These are phyloP conservation scores for Polyrhizophydium stewartii DNA, from an alignment of 371 early-diverging fungal species.

Conservation along the genomic window DNA sequence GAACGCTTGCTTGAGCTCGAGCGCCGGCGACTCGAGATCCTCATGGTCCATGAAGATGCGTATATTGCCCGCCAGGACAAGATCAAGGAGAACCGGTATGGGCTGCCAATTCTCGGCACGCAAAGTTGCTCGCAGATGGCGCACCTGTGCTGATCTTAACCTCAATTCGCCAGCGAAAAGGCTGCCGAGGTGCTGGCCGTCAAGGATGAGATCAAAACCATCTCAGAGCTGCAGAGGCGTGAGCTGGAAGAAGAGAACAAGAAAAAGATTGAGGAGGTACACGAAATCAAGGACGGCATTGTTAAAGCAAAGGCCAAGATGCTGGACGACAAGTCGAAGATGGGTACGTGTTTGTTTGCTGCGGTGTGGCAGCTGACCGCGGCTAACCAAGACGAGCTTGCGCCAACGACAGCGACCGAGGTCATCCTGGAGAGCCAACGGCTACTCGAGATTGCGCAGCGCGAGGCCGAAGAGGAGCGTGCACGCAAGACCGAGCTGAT, in stretches of 20 bases:
- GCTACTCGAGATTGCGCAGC: conserved; percentile 25
- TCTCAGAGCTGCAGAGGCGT: conserved; percentile 10
- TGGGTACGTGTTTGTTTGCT: conserved; percentile 22
- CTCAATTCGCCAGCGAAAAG: conserved; percentile 7
- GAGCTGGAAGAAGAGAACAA: conserved; percentile 29
- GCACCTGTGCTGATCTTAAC: neutral
- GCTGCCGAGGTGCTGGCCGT: conserved; percentile 9
- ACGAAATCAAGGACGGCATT: conserved; percentile 32
- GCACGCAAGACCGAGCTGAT: conserved; percentile 38
- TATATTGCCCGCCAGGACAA: conserved; percentile 31
- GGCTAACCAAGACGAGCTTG: no score
- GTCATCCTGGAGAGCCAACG: conserved; percentile 19
- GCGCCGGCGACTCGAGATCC: conserved; percentile 35
- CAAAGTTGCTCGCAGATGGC: neutral
- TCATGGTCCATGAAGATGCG: conserved; percentile 43
- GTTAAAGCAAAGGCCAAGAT: conserved; percentile 34
- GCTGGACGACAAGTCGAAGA: conserved; percentile 26
- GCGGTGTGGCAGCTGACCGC: no score
- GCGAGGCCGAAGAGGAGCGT: conserved; percentile 31
- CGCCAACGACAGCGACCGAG: conserved; percentile 25
- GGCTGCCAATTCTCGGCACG: neutral
- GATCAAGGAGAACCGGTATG: conserved; percentile 30
- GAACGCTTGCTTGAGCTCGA: conserved; percentile 27
- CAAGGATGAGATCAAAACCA: conserved; percentile 18
- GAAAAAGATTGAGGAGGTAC: conserved; percentile 33